These are phyloP conservation scores for Tricholoma furcatifolium DNA, from an alignment of 768 basidiomycete genomes.

Conservation along the genomic window DNA sequence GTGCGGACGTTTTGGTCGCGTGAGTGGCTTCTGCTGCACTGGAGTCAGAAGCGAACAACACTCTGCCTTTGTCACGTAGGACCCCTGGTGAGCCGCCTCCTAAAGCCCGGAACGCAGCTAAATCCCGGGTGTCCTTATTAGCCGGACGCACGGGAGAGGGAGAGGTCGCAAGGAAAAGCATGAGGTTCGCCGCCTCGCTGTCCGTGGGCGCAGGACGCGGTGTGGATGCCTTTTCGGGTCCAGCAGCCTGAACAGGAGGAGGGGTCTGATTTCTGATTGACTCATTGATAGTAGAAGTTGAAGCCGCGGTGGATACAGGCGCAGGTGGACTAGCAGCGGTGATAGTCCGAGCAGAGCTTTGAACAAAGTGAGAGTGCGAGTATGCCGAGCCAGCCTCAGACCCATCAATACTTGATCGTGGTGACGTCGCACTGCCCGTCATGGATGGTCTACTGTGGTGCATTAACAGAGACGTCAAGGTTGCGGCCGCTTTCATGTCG, in stretches of 20 bases:
- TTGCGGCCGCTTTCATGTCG: conserved; percentile 83
- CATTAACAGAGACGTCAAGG: conserved; percentile 69
- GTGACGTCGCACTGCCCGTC: conserved; percentile 59
- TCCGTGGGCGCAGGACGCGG: conserved; percentile 62
- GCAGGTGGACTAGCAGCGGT: conserved; percentile 37
- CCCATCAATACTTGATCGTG: conserved; percentile 69
- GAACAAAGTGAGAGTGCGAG: conserved; percentile 62
- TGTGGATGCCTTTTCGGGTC: conserved; percentile 29
- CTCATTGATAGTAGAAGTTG: conserved; percentile 27
- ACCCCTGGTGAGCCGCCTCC: conserved; percentile 40
- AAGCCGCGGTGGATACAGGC: conserved; percentile 40
- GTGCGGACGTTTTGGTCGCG: conserved; percentile 8
- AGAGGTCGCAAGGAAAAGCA: conserved; percentile 83
- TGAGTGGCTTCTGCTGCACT: conserved; percentile 14
- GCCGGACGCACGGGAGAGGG: conserved; percentile 73
- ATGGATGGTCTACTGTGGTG: conserved; percentile 59
- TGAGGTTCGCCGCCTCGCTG: conserved; percentile 83
- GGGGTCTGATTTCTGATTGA: conserved; percentile 37
- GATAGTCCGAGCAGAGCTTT: conserved; percentile 61
- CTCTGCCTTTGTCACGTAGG: conserved; percentile 62
- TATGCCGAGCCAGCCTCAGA: conserved; percentile 65
- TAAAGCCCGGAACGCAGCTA: conserved; percentile 55
- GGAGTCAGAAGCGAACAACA: conserved; percentile 57
- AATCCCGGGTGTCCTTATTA: conserved; percentile 52
- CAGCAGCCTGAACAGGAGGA: conserved; percentile 28